phyloP scores from a whole-genome alignment of 169 alveolate species.

The Eimeria nieschulzi region DNA sequence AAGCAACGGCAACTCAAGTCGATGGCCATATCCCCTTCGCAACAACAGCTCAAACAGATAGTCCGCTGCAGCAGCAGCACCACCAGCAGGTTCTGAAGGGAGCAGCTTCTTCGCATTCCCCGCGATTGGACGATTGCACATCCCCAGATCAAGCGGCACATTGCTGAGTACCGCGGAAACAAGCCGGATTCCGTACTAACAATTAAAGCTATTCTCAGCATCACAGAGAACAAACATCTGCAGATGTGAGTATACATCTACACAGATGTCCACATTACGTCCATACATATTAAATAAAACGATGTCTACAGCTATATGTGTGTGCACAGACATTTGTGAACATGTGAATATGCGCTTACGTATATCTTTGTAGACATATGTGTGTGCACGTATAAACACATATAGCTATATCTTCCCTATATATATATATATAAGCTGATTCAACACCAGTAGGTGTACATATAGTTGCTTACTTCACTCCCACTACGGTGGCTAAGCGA shows the following conservation, averaged over 20 bases:
- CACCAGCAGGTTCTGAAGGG: not conserved
- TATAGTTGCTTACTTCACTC: not conserved
- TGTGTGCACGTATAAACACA: not conserved
- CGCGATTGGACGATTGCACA: no score
- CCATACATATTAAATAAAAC: not conserved
- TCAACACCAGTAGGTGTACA: not conserved
- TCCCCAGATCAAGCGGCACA: no score
- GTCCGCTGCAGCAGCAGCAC: conserved; percentile 32
- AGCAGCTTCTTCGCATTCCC: no score
- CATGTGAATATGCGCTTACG: not conserved
- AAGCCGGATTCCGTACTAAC: no score
- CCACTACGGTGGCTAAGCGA: not conserved
- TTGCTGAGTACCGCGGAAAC: no score
- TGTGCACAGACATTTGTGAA: no score
- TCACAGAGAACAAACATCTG: no score
- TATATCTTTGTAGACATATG: not conserved
- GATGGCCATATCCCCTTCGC: no score
- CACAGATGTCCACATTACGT: not conserved
- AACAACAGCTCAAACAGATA: not conserved
- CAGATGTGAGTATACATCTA: not conserved
- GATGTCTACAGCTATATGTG: no score
- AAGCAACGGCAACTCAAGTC: not conserved
- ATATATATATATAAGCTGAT: not conserved
- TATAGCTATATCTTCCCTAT: no score
- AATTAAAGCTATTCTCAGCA: no score